Percentiles rank a stretch among this genome's conserved stretches.
These are phyloP conservation scores for Globisporangium nagaii DNA, from an alignment of 352 stramenopile genomes.

Conservation along the genomic window DNA sequence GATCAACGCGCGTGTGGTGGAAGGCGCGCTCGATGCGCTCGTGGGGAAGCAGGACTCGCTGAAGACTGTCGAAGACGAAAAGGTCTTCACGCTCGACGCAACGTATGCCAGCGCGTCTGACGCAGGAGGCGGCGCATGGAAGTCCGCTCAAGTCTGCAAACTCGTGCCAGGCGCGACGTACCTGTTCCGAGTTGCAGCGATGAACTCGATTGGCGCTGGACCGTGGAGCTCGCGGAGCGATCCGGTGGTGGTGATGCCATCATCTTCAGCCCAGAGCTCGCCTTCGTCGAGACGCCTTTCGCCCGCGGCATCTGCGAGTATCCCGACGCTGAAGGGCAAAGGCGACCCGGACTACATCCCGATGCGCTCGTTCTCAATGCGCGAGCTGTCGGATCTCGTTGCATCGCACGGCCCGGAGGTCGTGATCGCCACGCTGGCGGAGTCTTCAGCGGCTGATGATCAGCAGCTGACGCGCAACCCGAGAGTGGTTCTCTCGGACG, in stretches of 20 bases:
- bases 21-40: conserved; percentile 5
- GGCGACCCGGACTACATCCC: conserved; percentile 38
- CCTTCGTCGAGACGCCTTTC: neutral
- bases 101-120: neutral
- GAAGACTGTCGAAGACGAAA: conserved; percentile 1
- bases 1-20: conserved; percentile 17
- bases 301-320: conserved; percentile 3
- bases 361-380: conserved; percentile 16
- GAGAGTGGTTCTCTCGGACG: conserved; percentile 53
- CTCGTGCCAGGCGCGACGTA: conserved; percentile 37
- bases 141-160: conserved; percentile 33
- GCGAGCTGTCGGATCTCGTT: conserved; percentile 4
- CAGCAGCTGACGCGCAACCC: conserved; percentile 1
- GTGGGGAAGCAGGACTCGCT: conserved; percentile 8
- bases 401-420: neutral
- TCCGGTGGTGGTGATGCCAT: conserved; percentile 17
- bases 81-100: conserved; percentile 9
- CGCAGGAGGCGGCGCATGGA: conserved; percentile 13
- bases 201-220: conserved; percentile 55
- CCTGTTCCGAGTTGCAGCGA: conserved; percentile 54
- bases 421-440: conserved; percentile 1
- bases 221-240: conserved; percentile 43
- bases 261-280: neutral
- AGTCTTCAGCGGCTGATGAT: neutral
- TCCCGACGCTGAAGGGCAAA: conserved; percentile 40